Evolutionary conservation across 176 grass and related monocot species (phyloP).

Genomic region (Poa annua): DNA sequence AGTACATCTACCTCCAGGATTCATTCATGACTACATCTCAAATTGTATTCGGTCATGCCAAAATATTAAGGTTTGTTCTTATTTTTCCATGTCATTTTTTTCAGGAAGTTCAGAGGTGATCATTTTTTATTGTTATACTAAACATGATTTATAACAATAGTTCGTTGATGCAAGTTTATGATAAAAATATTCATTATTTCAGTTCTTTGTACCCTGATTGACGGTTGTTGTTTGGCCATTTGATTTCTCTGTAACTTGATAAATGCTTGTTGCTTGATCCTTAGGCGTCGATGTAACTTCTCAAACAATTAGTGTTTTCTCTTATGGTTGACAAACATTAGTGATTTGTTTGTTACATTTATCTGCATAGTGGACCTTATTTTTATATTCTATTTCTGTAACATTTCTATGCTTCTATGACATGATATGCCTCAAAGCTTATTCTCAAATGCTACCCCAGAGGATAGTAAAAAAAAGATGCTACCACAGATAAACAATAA

Average conservation of each 20-base stretch:
- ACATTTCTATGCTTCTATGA: background rate
- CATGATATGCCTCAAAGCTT: background rate
- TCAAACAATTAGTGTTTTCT: constrained; percentile 11
- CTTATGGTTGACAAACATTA: background rate
- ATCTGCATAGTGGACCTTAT: constrained; percentile 10
- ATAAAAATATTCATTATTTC: constrained; percentile 11
- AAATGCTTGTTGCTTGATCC: constrained; percentile 5
- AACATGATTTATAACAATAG: constrained; percentile 33
- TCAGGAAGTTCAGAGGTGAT: background rate
- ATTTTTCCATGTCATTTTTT: constrained; percentile 14
- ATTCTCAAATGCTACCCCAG: constrained; percentile 1
- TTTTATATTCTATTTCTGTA: background rate
- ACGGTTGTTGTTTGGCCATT: background rate
- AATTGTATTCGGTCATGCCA: constrained; percentile 93
- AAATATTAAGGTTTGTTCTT: constrained; percentile 75
- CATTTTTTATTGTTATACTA: constrained; percentile 17
- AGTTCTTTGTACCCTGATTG: background rate
- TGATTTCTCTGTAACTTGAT: constrained; percentile 5
- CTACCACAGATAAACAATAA: background rate
- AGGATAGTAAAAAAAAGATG: background rate
- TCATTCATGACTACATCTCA: constrained; percentile 95
- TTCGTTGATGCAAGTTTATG: constrained; percentile 1
- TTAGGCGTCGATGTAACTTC: constrained; percentile 8
- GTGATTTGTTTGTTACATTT: background rate
- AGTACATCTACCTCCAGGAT: constrained; percentile 81